These are phyloP conservation scores for Neolecta irregularis DNA, from an alignment of 1,139 yeast genomes.

Conservation along the genomic window DNA sequence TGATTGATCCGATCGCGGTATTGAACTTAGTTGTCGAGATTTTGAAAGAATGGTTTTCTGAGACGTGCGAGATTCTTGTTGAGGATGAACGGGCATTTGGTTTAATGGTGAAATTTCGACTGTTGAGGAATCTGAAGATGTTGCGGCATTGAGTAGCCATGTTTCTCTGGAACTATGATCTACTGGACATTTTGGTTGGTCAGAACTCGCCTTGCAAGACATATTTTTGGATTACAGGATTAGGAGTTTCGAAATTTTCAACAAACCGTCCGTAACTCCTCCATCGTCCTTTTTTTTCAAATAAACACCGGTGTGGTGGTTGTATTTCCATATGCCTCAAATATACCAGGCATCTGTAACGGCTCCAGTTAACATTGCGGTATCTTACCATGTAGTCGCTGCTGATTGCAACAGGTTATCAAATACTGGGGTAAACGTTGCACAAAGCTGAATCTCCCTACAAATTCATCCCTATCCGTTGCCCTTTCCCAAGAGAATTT, in stretches of 20 bases:
- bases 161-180: slow-evolving; percentile 5
- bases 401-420: slow-evolving; percentile 38
- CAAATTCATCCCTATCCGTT: slow-evolving; percentile 88
- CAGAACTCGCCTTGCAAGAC: too few species aligned
- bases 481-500: slow-evolving; percentile 82
- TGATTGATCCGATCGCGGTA: slow-evolving; percentile 59
- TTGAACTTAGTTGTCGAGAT: slow-evolving; percentile 65
- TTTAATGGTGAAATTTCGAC: slow-evolving; percentile 49
- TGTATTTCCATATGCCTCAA: slow-evolving; percentile 10
- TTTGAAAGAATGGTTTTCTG: slow-evolving; percentile 67
- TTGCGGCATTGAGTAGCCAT: background rate
- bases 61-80: slow-evolving; percentile 52
- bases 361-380: slow-evolving; percentile 96
- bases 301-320: too few species aligned
- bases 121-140: background rate
- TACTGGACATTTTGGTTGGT: slow-evolving; percentile 10
- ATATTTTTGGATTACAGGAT: too few species aligned
- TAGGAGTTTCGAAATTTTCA: too few species aligned
- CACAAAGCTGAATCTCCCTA: slow-evolving; percentile 70
- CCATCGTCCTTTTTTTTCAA: too few species aligned
- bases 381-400: slow-evolving; percentile 26
- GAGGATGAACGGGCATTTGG: slow-evolving; percentile 69
- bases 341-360: slow-evolving; percentile 65
- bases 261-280: too few species aligned
- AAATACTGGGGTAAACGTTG: slow-evolving; percentile 99